These are phyloP conservation scores for Pythium phragmiticola DNA, from an alignment of 352 stramenopile species.

Conservation along the genomic window DNA sequence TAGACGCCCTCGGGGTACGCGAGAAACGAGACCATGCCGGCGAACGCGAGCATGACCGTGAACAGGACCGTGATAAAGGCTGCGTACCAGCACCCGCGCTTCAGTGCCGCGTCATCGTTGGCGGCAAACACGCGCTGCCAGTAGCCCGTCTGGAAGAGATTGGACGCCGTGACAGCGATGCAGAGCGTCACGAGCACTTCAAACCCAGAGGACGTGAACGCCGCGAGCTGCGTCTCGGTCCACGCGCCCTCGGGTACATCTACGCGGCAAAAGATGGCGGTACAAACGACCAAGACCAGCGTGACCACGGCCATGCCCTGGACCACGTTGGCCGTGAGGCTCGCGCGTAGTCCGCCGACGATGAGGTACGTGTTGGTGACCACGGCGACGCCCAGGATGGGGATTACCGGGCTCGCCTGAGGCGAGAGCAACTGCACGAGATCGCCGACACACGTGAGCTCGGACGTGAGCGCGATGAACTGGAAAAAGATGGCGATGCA, in stretches of 20 bases:
- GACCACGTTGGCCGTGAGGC: slow-evolving; percentile 70
- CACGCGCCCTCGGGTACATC: slow-evolving; percentile 50
- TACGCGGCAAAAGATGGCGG: slow-evolving; percentile 60
- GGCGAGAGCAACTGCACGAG: slow-evolving; percentile 54
- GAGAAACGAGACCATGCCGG: slow-evolving; percentile 70
- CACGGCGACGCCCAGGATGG: slow-evolving; percentile 54
- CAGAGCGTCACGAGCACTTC: slow-evolving; percentile 70
- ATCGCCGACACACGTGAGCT: slow-evolving; percentile 60
- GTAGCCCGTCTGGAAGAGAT: slow-evolving; percentile 79
- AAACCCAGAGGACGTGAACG: slow-evolving; percentile 63
- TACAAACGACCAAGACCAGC: slow-evolving; percentile 57
- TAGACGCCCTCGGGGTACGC: slow-evolving; percentile 53
- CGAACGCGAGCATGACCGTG: slow-evolving; percentile 59
- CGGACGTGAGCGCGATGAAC: slow-evolving; percentile 77
- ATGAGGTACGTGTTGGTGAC: slow-evolving; percentile 73
- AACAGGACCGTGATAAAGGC: slow-evolving; percentile 61
- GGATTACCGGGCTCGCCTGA: slow-evolving; percentile 41
- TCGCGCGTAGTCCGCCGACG: slow-evolving; percentile 69
- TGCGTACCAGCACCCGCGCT: slow-evolving; percentile 37
- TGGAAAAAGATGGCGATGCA: slow-evolving; percentile 81
- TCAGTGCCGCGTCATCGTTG: slow-evolving; percentile 53
- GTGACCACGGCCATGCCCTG: slow-evolving; percentile 61
- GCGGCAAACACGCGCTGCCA: slow-evolving; percentile 74
- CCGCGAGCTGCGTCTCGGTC: slow-evolving; percentile 47
- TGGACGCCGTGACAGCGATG: slow-evolving; percentile 61